Evolutionary conservation across 495 filamentous ascomycete genomes (phyloP).

Genomic region (Neurospora hispaniola): DNA sequence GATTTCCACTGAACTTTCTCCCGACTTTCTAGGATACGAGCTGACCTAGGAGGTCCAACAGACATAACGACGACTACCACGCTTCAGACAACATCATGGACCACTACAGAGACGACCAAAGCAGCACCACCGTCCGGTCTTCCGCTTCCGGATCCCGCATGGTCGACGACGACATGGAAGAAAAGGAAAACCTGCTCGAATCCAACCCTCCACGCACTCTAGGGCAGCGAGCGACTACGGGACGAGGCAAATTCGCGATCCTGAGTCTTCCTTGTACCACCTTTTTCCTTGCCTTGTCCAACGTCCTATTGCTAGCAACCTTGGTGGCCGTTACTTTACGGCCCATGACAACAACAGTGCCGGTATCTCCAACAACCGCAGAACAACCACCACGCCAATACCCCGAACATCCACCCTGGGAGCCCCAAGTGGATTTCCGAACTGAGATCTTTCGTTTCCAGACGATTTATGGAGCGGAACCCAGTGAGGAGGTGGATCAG

Average conservation of each 20-base stretch:
- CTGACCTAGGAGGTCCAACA: too few relatives aligned
- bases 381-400: background rate
- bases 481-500: background rate
- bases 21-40: too few relatives aligned
- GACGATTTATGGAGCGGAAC: background rate
- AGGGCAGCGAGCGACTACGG: too few relatives aligned
- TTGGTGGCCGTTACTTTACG: background rate
- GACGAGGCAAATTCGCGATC: too few relatives aligned
- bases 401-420: background rate
- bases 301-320: background rate
- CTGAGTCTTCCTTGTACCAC: background rate
- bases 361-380: too few relatives aligned
- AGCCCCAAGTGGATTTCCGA: background rate
- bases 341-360: background rate
- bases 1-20: background rate
- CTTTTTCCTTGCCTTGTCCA: background rate
- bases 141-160: background rate
- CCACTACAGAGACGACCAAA: constrained; percentile 3
- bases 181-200: background rate
- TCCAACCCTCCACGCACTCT: too few relatives aligned
- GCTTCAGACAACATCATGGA: background rate
- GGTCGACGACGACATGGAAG: background rate
- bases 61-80: too few relatives aligned
- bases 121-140: background rate
- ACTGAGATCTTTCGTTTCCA: constrained; percentile 1